Conservation (phyloP, 2,329 filamentous ascomycete genomes). For the Penicillium sp. region DNA sequence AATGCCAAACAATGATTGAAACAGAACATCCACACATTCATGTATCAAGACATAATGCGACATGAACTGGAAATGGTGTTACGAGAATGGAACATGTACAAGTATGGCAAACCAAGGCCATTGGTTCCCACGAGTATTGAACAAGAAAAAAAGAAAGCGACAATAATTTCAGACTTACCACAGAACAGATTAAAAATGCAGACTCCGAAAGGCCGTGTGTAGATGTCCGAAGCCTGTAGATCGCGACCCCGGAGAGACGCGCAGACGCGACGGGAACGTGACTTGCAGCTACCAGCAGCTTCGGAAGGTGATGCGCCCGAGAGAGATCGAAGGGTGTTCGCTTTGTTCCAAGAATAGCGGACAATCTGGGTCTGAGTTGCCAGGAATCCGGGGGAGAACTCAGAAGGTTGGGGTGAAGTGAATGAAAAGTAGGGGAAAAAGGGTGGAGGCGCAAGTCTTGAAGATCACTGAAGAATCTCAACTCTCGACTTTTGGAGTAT, state of each 20-base stretch:
- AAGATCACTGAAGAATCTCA: slow-evolving; percentile 14
- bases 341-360: not conserved
- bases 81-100: not conserved
- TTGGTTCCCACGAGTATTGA: not conserved
- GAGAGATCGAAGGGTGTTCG: too few species aligned
- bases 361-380: not conserved
- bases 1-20: not conserved
- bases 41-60: not conserved
- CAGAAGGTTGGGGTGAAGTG: slow-evolving; percentile 4
- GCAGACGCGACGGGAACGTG: slow-evolving; percentile 30
- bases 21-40: not conserved
- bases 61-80: not conserved
- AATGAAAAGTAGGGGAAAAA: slow-evolving; percentile 7
- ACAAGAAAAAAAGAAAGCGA: not conserved
- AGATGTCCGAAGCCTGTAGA: slow-evolving; percentile 11
- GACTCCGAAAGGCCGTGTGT: not conserved
- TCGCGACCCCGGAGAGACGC: slow-evolving; percentile 23
- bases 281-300: slow-evolving; percentile 5
- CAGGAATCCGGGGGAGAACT: not conserved
- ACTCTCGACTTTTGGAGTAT: not conserved
- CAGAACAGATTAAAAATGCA: not conserved
- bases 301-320: not conserved
- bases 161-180: not conserved
- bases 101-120: not conserved
- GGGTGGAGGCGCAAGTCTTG: slow-evolving; percentile 8